Evolutionary conservation across 2,329 filamentous ascomycete species (phyloP), one percentile per base, ranked within the genome.

Genomic region (Arthrinium phaeospermum): DNA sequence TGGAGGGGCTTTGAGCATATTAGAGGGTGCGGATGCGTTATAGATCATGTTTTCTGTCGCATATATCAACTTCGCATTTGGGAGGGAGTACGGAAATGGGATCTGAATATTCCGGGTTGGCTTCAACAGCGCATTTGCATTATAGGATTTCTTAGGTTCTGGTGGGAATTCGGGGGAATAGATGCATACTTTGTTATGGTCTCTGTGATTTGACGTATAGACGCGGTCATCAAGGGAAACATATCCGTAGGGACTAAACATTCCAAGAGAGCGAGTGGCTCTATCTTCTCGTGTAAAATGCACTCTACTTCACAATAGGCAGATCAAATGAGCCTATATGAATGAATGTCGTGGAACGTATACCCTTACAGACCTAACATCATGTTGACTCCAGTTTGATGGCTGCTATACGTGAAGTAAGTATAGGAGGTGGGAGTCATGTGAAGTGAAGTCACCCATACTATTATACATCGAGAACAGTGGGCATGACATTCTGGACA

Each of bases 1-100:
- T 0, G 90, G 90, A 0, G 88, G 86, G 16, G 86, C 85, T 13
- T 76, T 90, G 75, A 83, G 83, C 1, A 84, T 88, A 49, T 71
- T 90, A 74, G 86, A 89, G 71, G 82, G 83, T 67, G 82, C 81
- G 0, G 85, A 86, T 78, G 84, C 82, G 67, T 77, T 86, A 69
- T 86, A 70, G n/a, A 41, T 14, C n/a, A 6, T 24, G 34, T 13
- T n/a, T 64, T 24, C n/a, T 24, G 30, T 64, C 57, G 34, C 57
- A 24, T n/a, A 64, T 14, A 41, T 37, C 57, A 64, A 41, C 57
- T 64, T 34, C 41, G 34, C 8, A 64, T 41, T 64, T n/a, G 57
- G 57, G 57, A 64, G 57, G 57, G 57, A 64, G 22, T 64, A 64
- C 34, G 22, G 57, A n/a, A n/a, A 41, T 2, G 8, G 57, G 57